A percentile compares a stretch with the other conserved stretches of the same genome.
Conservation (phyloP, 1,284 basidiomycete species). For the Cutaneotrichosporon sp. region DNA sequence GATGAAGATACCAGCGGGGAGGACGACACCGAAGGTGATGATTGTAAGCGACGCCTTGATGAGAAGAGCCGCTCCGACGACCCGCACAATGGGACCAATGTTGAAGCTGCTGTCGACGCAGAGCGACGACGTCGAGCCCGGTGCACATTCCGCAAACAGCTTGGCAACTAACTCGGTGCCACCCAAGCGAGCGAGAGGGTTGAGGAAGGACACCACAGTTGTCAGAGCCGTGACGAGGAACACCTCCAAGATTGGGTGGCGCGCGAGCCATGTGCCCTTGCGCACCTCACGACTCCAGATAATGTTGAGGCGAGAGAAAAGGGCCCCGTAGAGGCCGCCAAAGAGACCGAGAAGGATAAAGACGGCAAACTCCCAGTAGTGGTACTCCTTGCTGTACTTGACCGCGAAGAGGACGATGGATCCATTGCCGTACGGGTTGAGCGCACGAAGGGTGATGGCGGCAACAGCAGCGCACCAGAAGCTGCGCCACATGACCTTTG, state of each 20-base stretch:
- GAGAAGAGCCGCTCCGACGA: slow-evolving; percentile 67
- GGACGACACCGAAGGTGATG: slow-evolving; percentile 88
- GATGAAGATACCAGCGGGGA: slow-evolving; percentile 95
- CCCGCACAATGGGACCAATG: slow-evolving; percentile 61
- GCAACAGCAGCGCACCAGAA: slow-evolving; percentile 96
- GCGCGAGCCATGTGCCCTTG: slow-evolving; percentile 69
- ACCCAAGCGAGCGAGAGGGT: slow-evolving; percentile 86
- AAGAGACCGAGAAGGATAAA: slow-evolving; percentile 82
- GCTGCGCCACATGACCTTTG: slow-evolving; percentile 86
- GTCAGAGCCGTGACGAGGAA: slow-evolving; percentile 72
- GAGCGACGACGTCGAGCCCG: slow-evolving; percentile 61
- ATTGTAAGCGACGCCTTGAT: slow-evolving; percentile 79
- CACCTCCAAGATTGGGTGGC: slow-evolving; percentile 80
- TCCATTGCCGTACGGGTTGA: slow-evolving; percentile 78
- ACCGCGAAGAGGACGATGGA: slow-evolving; percentile 50
- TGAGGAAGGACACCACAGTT: slow-evolving; percentile 73
- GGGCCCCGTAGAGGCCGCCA: slow-evolving; percentile 88
- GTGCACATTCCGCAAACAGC: slow-evolving; percentile 81
- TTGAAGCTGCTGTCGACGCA: slow-evolving; percentile 64
- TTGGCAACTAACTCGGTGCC: slow-evolving; percentile 81
- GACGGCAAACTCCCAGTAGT: slow-evolving; percentile 53
- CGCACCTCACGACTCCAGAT: slow-evolving; percentile 79
- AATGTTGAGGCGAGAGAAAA: slow-evolving; percentile 80
- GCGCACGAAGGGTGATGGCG: slow-evolving; percentile 75
- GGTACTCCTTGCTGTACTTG: slow-evolving; percentile 46